Evolutionary conservation across 2,329 filamentous ascomycete genomes (phyloP), one percentile per base, ranked within the genome.

Genomic region (Myrmaecium sp.): DNA sequence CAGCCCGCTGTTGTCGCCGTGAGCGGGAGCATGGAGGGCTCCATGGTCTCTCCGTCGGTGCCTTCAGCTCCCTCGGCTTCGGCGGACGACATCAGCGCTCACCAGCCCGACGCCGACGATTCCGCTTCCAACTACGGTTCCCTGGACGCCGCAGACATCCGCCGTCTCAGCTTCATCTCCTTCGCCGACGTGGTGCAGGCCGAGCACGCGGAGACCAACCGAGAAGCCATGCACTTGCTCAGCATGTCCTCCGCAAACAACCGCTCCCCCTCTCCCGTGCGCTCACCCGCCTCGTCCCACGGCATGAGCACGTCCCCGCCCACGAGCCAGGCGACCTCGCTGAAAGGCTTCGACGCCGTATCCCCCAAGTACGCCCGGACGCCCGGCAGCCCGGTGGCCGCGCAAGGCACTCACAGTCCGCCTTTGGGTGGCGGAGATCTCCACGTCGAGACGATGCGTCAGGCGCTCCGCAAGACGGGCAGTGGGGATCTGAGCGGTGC

Each of bases 101-200:
- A 27, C 17, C 29, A 32, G 6, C 12, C 25, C 7, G 28, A 30
- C 14, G 27, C 38, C n/a, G 60, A 71, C 21, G 78, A 86, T 37
- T 62, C 62, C 14, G 70, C 69, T 2, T 79, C 75, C 31, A 81
- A 72, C 45, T 86, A 86, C 48, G 80, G 75, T 17, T 71, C 74
- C 23, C 58, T 86, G 33, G 83, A 93, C 42, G 67, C 65, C 20
- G 64, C 69, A 24, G 84, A 93, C 42, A 69, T 91, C 11, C 74
- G 81, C 23, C 72, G 86, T 13, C 57, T 95, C 34, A 89, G 79
- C 49, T 95, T 95, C 56, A 92, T 95, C 46, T 93, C 83, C 5
- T 95, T 95, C 52, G 84, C 86, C 33, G 86, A 95, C 43, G 82
- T 95, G 6, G 82, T 95, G 21, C 82, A 92, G 47, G 68, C 75